These are phyloP conservation scores for Neodidymelliopsis sp. DNA, from an alignment of 2,329 filamentous ascomycete genomes.

Conservation along the genomic window DNA sequence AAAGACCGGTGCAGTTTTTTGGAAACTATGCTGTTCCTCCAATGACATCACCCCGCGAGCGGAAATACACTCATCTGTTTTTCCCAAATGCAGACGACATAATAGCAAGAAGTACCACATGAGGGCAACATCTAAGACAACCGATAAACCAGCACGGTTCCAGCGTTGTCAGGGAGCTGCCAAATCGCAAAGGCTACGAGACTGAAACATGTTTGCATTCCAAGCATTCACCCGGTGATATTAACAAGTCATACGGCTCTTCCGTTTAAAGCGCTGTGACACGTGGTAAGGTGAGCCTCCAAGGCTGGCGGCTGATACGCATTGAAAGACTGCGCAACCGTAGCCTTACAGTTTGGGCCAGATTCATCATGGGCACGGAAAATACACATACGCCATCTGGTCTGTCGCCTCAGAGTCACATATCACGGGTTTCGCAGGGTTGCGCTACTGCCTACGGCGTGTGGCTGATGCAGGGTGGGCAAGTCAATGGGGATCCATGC, in stretches of 20 bases:
- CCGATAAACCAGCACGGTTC: conserved; percentile 2
- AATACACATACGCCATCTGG: neutral
- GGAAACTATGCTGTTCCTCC: neutral
- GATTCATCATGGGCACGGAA: neutral
- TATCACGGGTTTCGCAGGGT: conserved; percentile 29
- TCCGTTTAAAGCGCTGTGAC: conserved; percentile 34
- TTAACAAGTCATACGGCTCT: conserved; percentile 39
- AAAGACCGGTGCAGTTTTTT: neutral
- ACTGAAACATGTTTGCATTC: conserved; percentile 44
- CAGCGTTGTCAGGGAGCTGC: conserved; percentile 13
- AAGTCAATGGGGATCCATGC: conserved; percentile 19
- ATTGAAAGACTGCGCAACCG: conserved; percentile 12
- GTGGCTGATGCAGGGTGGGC: conserved; percentile 31
- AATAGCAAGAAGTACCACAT: neutral
- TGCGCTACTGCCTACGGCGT: conserved; percentile 29
- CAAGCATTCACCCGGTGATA: conserved; percentile 33
- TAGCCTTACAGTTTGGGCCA: neutral
- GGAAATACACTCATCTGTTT: neutral
- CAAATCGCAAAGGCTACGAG: conserved; percentile 19
- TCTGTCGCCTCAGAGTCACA: neutral
- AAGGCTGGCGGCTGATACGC: conserved; percentile 21
- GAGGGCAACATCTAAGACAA: conserved; percentile 1
- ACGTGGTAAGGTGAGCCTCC: conserved; percentile 44
- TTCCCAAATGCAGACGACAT: neutral
- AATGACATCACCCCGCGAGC: neutral